These are phyloP conservation scores for Pyricularia sp. DNA, from an alignment of 2,329 filamentous ascomycete species.

Conservation along the genomic window DNA sequence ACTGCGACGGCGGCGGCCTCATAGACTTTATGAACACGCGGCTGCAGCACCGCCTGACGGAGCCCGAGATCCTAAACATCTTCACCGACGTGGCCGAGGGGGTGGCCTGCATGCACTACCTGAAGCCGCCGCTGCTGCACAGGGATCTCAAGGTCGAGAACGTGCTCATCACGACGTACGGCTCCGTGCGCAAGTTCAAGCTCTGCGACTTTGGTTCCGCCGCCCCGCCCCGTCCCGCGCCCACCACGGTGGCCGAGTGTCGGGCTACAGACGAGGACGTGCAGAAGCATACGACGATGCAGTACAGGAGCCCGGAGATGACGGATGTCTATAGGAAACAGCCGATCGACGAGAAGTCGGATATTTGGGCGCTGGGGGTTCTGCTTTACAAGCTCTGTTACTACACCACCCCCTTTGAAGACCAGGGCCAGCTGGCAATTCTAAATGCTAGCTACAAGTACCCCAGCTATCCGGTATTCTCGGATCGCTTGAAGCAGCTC, in stretches of 20 bases:
- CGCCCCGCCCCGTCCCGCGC: conserved; percentile 69
- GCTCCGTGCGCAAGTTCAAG: conserved; percentile 68
- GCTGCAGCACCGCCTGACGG: conserved; percentile 87
- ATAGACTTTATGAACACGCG: conserved; percentile 99
- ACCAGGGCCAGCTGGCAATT: conserved; percentile 93
- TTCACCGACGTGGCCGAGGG: conserved; percentile 93
- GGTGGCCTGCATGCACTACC: conserved; percentile 97
- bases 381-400: conserved; percentile 97
- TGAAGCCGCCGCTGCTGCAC: conserved; percentile 85
- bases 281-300: conserved; percentile 90
- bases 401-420: conserved; percentile 97
- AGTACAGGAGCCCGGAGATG: conserved; percentile 98
- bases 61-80: conserved; percentile 94
- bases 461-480: conserved; percentile 78
- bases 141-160: conserved; percentile 97
- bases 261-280: conserved; percentile 92
- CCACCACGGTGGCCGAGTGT: conserved; percentile 77
- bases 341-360: conserved; percentile 95
- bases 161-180: conserved; percentile 64
- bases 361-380: conserved; percentile 95
- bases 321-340: conserved; percentile 94
- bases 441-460: conserved; percentile 91
- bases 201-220: conserved; percentile 96
- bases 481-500: conserved; percentile 74
- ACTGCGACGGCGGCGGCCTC: conserved; percentile 82